Conservation (phyloP, 2,329 filamentous ascomycete genomes). For the Penicillium hesseltinei region DNA sequence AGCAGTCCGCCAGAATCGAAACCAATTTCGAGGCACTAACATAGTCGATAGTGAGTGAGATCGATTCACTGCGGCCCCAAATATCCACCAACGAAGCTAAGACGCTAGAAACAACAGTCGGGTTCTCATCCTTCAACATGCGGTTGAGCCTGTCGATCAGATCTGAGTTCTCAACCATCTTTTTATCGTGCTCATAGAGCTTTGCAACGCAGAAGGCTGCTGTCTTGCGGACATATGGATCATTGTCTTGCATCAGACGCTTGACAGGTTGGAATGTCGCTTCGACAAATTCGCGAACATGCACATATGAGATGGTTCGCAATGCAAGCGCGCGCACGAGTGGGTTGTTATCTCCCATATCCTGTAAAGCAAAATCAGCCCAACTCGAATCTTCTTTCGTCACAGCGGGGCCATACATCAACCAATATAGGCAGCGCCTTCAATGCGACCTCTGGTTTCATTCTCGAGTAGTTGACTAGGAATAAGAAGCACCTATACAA, state of each 20-base stretch:
- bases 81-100: constrained; percentile 92
- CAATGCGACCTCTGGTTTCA: constrained; percentile 89
- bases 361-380: constrained; percentile 50
- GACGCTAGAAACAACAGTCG: constrained; percentile 93
- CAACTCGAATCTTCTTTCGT: neutral
- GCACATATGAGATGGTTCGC: constrained; percentile 95
- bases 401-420: constrained; percentile 54
- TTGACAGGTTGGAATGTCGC: constrained; percentile 83
- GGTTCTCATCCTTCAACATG: constrained; percentile 91
- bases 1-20: constrained; percentile 92
- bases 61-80: constrained; percentile 95
- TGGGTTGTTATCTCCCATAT: constrained; percentile 91
- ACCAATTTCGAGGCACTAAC: constrained; percentile 97
- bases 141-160: constrained; percentile 87
- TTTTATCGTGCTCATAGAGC: constrained; percentile 91
- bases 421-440: constrained; percentile 88
- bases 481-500: constrained; percentile 86
- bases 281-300: constrained; percentile 93
- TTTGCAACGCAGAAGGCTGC: constrained; percentile 96
- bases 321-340: constrained; percentile 87
- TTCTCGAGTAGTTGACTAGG: constrained; percentile 91
- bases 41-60: constrained; percentile 98
- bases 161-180: constrained; percentile 85
- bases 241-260: constrained; percentile 75
- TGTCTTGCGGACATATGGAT: constrained; percentile 97